These are phyloP conservation scores for Ophiocordyceps australis DNA, from an alignment of 2,329 filamentous ascomycete genomes.

Conservation along the genomic window DNA sequence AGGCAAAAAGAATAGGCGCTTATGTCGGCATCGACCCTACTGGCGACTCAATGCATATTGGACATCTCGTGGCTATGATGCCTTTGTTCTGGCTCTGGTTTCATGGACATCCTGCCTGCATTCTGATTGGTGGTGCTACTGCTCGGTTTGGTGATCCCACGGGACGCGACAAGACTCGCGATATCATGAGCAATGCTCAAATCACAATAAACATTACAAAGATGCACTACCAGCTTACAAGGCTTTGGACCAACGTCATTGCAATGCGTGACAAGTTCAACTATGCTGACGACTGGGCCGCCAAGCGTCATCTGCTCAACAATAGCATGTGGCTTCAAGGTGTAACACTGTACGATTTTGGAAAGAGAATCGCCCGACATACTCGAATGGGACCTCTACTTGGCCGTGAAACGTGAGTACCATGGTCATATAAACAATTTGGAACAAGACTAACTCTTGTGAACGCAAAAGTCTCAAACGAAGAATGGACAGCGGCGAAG, in stretches of 20 bases:
- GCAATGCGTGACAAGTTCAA: constrained; percentile 45
- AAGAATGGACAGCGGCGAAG: constrained; percentile 68
- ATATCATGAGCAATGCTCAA: constrained; percentile 28
- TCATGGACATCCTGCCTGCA: constrained; percentile 50
- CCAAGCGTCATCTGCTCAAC: constrained; percentile 52
- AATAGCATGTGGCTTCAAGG: constrained; percentile 73
- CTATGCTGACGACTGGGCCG: constrained; percentile 42
- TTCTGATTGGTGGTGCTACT: constrained; percentile 56
- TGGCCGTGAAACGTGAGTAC: constrained; percentile 63
- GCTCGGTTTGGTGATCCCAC: constrained; percentile 66
- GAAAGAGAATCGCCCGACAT: constrained; percentile 53
- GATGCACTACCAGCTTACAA: constrained; percentile 52
- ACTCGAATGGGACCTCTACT: constrained; percentile 77
- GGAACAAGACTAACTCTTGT: constrained; percentile 31
- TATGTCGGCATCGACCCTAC: constrained; percentile 78
- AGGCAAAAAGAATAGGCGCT: constrained; percentile 45
- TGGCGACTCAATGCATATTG: constrained; percentile 60
- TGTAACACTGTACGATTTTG: constrained; percentile 53
- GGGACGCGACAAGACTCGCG: constrained; percentile 44
- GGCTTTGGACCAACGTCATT: constrained; percentile 59
- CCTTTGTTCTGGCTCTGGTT: constrained; percentile 71
- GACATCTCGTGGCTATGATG: constrained; percentile 69
- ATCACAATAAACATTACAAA: constrained; percentile 46
- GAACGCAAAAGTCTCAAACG: constrained; percentile 42
- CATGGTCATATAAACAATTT: constrained; percentile 25